Evolutionary conservation across 495 filamentous ascomycete genomes (phyloP).

Genomic region (Emericellopsis terricola): DNA sequence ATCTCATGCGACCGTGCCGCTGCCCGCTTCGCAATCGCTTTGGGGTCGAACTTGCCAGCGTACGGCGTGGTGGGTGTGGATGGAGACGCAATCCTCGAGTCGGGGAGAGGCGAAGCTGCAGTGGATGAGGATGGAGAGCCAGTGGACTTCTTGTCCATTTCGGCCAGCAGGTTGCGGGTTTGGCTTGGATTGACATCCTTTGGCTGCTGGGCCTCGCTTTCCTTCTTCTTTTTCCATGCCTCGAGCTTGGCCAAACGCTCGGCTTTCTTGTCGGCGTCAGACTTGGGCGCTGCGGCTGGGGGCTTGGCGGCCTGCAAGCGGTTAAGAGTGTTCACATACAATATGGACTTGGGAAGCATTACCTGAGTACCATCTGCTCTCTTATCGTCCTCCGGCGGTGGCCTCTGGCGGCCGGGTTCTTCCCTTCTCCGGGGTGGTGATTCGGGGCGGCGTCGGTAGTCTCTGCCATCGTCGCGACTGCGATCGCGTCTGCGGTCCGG

Average conservation of each 20-base stretch:
- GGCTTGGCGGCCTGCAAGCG: conserved; percentile 25
- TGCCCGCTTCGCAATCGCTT: conserved; percentile 62
- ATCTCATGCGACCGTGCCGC: conserved; percentile 25
- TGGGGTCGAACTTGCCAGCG: conserved; percentile 75
- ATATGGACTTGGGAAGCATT: conserved; percentile 10
- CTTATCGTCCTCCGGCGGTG: conserved; percentile 20
- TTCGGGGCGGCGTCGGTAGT: conserved; percentile 64
- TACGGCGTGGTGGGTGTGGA: conserved; percentile 37
- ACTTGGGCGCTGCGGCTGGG: conserved; percentile 34
- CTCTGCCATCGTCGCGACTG: conserved; percentile 47
- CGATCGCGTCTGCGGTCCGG: conserved; percentile 33
- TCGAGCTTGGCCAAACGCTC: conserved; percentile 71
- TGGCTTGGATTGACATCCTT: conserved; percentile 45
- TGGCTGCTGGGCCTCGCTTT: conserved; percentile 60
- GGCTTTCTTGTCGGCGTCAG: conserved; percentile 70
- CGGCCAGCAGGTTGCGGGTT: conserved; percentile 48
- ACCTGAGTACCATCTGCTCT: conserved; percentile 35
- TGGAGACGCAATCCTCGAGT: conserved; percentile 11
- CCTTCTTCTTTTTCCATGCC: conserved; percentile 84
- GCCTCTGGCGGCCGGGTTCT: conserved; percentile 37
- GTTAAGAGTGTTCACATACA: too few relatives aligned
- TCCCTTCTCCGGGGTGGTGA: conserved; percentile 51
- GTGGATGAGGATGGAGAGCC: conserved; percentile 40
- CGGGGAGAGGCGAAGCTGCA: conserved; percentile 23
- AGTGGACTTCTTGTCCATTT: conserved; percentile 52